Evolutionary conservation across 345 rosid genomes (phyloP).

Genomic region (Erodium maritimum): DNA sequence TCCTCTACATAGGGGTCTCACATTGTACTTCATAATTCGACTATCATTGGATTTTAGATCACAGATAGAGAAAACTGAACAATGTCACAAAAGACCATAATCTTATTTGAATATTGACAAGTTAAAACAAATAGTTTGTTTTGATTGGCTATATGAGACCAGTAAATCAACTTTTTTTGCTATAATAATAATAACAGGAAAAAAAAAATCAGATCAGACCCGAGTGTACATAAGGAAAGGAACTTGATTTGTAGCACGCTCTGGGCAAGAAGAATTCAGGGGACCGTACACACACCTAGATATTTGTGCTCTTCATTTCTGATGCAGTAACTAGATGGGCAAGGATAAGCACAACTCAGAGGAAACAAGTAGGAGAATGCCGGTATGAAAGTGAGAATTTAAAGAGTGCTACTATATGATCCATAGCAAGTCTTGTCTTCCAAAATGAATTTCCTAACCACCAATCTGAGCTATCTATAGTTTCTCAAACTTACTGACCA

Average conservation of each 20-base stretch:
- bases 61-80: no score
- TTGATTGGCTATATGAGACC: background rate
- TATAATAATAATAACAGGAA: background rate
- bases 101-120: background rate
- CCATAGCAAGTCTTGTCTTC: background rate
- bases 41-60: no score
- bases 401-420: background rate
- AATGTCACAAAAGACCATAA: background rate
- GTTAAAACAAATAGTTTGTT: background rate
- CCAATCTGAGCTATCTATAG: background rate
- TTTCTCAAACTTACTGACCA: background rate
- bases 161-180: background rate
- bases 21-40: no score
- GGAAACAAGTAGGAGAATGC: background rate
- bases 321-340: background rate
- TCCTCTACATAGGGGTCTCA: no score
- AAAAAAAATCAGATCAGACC: no score
- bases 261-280: no score
- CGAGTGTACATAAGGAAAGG: no score
- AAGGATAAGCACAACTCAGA: background rate
- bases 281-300: background rate
- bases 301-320: background rate
- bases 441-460: background rate
- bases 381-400: no score
- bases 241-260: no score